phyloP scores from a whole-genome alignment of 2,329 filamentous ascomycete genomes.

The Fusarium tupiense region DNA sequence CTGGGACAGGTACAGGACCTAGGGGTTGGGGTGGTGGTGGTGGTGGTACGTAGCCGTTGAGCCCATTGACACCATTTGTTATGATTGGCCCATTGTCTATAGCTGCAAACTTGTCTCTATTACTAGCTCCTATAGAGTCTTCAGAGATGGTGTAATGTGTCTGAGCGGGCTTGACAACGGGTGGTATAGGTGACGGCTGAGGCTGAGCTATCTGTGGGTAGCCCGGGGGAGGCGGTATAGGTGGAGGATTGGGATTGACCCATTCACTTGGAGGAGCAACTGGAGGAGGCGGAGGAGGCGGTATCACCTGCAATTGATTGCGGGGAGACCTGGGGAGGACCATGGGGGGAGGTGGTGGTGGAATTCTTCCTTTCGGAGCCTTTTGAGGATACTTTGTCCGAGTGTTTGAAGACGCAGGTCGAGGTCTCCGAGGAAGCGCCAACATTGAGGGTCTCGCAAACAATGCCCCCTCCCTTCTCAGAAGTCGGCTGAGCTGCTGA shows the following conservation, averaged over 20 bases:
- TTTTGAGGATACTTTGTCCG: neutral
- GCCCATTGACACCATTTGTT: neutral
- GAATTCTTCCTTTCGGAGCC: neutral
- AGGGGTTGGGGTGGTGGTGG: neutral
- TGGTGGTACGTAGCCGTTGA: neutral
- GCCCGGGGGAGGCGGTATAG: neutral
- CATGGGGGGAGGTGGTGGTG: accelerated
- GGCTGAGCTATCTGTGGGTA: neutral
- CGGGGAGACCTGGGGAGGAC: neutral
- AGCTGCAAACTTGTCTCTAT: neutral
- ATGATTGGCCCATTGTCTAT: neutral
- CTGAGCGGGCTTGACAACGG: neutral
- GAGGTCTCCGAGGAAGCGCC: neutral
- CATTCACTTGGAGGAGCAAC: neutral
- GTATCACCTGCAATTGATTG: neutral
- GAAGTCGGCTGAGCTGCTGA: neutral
- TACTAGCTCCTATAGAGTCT: neutral
- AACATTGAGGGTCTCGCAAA: neutral
- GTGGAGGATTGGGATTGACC: neutral
- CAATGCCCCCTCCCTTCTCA: neutral
- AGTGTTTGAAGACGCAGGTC: neutral
- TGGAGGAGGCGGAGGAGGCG: neutral
- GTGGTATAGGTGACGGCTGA: neutral
- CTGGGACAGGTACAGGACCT: too few species aligned
- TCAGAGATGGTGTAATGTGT: conserved; percentile 1